A percentile compares a stretch with the other conserved stretches of the same genome.
Conservation (phyloP, 306 rosid species). For the Cicer judaicum region DNA sequence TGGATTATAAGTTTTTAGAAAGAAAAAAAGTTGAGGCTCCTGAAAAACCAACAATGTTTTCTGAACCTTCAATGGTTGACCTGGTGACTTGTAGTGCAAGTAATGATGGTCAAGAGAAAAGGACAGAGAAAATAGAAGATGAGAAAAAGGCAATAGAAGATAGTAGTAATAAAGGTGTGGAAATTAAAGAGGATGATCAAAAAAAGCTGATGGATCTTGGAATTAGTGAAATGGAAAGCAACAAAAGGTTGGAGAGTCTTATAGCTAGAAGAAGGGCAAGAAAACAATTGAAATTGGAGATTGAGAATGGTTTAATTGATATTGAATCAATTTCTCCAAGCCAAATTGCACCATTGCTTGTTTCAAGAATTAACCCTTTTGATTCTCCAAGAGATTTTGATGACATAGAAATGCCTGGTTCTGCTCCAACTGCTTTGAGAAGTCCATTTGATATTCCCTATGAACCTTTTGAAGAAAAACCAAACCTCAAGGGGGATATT, state of each 20-base stretch:
- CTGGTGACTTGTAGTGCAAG: conserved; percentile 26
- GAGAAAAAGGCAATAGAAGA: conserved; percentile 49
- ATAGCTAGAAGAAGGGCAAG: conserved; percentile 84
- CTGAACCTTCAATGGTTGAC: conserved; percentile 46
- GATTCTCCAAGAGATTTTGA: conserved; percentile 45
- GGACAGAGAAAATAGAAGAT: conserved; percentile 32
- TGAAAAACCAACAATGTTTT: conserved; percentile 7
- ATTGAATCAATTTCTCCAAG: conserved; percentile 35
- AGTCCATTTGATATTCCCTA: conserved; percentile 89
- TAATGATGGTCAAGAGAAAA: conserved; percentile 24
- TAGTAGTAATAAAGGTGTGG: conserved; percentile 48
- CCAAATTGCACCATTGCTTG: conserved; percentile 59
- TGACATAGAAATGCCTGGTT: conserved; percentile 67
- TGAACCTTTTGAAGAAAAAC: conserved; percentile 79
- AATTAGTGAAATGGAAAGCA: conserved; percentile 71
- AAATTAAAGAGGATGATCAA: conserved; percentile 70
- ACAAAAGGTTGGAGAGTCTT: conserved; percentile 76
- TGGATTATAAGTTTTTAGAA: conserved; percentile 12
- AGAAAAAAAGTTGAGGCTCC: conserved; percentile 38
- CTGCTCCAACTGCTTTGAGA: conserved; percentile 77
- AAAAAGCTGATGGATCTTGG: conserved; percentile 69
- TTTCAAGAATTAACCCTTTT: conserved; percentile 49
- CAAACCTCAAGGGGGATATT: conserved; percentile 66
- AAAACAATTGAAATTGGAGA: conserved; percentile 52
- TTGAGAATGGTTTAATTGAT: conserved; percentile 53